Conservation (phyloP, 257 asterid species). For the Nicotiana paniculata region DNA sequence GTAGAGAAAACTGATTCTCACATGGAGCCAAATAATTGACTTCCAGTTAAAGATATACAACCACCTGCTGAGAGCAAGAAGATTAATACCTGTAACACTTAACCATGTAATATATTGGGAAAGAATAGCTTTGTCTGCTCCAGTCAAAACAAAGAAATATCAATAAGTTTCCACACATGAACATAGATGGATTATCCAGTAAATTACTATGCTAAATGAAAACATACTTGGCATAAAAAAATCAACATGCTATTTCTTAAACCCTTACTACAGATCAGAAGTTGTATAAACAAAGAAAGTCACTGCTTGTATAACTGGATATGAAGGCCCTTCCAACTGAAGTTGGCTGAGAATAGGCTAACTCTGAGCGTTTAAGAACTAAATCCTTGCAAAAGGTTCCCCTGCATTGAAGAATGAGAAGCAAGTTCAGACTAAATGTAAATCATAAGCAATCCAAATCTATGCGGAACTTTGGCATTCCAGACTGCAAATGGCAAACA, state of each 20-base stretch:
- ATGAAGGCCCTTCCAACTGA: conserved; percentile 54
- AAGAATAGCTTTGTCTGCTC: background rate
- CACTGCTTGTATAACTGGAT: conserved; percentile 47
- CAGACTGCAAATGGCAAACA: background rate
- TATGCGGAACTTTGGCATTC: background rate
- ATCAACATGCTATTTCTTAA: background rate
- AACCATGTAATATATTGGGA: background rate
- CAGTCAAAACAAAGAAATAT: background rate
- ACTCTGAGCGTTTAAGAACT: conserved; percentile 27
- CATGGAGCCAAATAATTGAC: background rate
- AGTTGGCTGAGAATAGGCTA: conserved; percentile 81
- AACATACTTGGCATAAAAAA: background rate
- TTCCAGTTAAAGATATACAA: background rate
- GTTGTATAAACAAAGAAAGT: conserved; percentile 54
- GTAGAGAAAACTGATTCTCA: background rate
- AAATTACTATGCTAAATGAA: background rate
- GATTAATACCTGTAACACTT: background rate
- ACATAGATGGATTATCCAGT: background rate
- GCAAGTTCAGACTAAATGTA: background rate
- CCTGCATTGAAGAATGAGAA: conserved; percentile 33
- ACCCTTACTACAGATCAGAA: conserved; percentile 21
- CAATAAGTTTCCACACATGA: background rate
- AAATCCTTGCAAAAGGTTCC: conserved; percentile 44
- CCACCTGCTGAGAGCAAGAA: background rate
- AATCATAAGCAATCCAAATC: background rate